A percentile compares a stretch with the other conserved stretches of the same genome.
Conservation (phyloP, 2,329 filamentous ascomycete genomes). For the Penicillium sp. region DNA sequence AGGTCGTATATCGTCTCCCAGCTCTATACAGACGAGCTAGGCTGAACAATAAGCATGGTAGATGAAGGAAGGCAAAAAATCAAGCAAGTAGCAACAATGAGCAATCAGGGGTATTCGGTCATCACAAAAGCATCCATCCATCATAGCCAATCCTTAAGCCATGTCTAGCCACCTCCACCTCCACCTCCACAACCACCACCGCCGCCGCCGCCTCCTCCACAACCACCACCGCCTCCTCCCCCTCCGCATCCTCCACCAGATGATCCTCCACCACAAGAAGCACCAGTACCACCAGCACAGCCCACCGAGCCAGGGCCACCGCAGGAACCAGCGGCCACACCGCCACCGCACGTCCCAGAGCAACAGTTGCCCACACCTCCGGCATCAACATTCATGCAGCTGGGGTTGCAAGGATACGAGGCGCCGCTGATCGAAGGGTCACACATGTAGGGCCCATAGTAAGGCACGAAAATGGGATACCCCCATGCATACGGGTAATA, state of each 20-base stretch:
- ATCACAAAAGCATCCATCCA: not conserved
- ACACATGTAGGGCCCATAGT: constrained; percentile 51
- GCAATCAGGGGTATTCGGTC: not conserved
- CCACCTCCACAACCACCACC: constrained; percentile 12
- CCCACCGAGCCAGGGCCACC: constrained; percentile 42
- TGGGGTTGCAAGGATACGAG: constrained; percentile 48
- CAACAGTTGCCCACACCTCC: constrained; percentile 52
- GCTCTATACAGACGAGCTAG: too few species aligned
- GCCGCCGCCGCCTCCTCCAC: constrained; percentile 18
- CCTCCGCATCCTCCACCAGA: constrained; percentile 14
- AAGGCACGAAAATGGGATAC: constrained; percentile 47
- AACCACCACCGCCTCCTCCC: constrained; percentile 30
- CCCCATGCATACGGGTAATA: constrained; percentile 46
- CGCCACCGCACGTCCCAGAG: constrained; percentile 46
- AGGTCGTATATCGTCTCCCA: too few species aligned
- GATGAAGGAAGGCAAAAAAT: not conserved
- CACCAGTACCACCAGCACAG: constrained; percentile 28
- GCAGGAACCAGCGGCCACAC: constrained; percentile 47
- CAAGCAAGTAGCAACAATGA: not conserved
- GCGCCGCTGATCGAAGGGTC: constrained; percentile 45
- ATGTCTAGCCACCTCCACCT: not conserved
- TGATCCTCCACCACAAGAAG: constrained; percentile 36
- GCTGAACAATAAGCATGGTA: not conserved
- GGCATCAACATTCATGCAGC: constrained; percentile 44
- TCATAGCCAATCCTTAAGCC: not conserved